Conservation (phyloP, 2,329 filamentous ascomycete genomes). For the Gnomoniopsis sp. region DNA sequence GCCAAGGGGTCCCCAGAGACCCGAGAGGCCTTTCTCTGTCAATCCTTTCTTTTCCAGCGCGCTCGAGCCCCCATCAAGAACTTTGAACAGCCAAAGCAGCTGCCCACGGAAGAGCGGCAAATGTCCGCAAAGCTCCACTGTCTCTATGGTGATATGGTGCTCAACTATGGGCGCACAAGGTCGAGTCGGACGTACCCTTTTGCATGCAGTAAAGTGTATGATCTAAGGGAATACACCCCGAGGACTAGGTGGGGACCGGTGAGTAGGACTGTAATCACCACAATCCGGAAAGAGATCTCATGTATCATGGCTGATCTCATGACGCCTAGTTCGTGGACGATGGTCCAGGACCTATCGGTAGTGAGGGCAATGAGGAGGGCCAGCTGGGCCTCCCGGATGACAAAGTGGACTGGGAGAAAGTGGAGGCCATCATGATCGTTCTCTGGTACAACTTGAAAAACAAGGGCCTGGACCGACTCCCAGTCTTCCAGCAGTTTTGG, state of each 20-base stretch:
- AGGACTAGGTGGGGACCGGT: constrained; percentile 64
- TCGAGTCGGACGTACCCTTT: constrained; percentile 49
- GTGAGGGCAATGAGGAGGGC: neutral
- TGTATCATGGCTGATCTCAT: neutral
- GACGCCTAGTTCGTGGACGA: constrained; percentile 55
- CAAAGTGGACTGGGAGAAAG: constrained; percentile 73
- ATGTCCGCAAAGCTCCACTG: constrained; percentile 68
- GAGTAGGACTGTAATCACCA: too few species aligned
- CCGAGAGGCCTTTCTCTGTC: constrained; percentile 57
- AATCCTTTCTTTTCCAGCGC: constrained; percentile 61
- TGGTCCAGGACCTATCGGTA: constrained; percentile 33
- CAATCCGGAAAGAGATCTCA: neutral
- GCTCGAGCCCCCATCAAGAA: constrained; percentile 36
- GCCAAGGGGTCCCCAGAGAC: constrained; percentile 39
- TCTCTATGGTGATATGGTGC: constrained; percentile 61
- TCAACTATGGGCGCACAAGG: constrained; percentile 33
- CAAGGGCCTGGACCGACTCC: constrained; percentile 41
- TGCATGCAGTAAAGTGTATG: constrained; percentile 69
- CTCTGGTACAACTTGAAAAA: constrained; percentile 59
- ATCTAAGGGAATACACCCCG: constrained; percentile 64
- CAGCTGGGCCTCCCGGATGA: constrained; percentile 23
- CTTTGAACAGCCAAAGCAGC: constrained; percentile 13
- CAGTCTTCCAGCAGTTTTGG: constrained; percentile 52
- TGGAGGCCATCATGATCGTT: constrained; percentile 71
- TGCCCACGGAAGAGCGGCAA: constrained; percentile 49